phyloP scores from a whole-genome alignment of 257 asterid genomes.

The Solanum etuberosum region DNA sequence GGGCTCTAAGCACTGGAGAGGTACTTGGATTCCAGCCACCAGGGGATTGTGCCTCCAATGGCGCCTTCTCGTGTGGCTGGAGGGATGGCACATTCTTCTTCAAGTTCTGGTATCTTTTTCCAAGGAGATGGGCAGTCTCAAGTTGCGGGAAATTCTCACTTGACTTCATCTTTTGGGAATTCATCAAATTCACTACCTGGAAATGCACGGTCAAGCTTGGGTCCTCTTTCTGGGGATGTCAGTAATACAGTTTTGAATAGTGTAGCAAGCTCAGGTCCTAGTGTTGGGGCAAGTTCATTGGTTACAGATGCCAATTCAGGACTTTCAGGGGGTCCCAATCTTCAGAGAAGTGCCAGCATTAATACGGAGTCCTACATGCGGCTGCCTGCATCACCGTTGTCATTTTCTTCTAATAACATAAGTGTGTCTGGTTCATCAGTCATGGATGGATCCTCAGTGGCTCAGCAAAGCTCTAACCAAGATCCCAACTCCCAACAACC shows the following conservation, averaged over 20 bases:
- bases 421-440: conserved; percentile 82
- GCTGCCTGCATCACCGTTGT: conserved; percentile 91
- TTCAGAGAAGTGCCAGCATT: conserved; percentile 86
- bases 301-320: conserved; percentile 98
- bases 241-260: conserved; percentile 54
- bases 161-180: conserved; percentile 65
- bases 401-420: conserved; percentile 82
- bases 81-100: conserved; percentile 71
- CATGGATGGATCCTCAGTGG: conserved; percentile 70
- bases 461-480: conserved; percentile 64
- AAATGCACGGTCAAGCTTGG: conserved; percentile 37
- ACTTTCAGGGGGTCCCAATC: conserved; percentile 77
- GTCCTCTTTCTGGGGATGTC: conserved; percentile 50
- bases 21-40: conserved; percentile 24
- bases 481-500: conserved; percentile 49
- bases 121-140: conserved; percentile 76
- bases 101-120: conserved; percentile 71
- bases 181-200: conserved; percentile 50
- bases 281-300: conserved; percentile 93
- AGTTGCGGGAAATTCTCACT: conserved; percentile 53
- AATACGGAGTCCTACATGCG: conserved; percentile 92
- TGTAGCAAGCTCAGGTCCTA: conserved; percentile 72
- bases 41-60: conserved; percentile 40
- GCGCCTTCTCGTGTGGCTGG: conserved; percentile 66
- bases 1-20: conserved; percentile 25